A percentile compares a stretch with the other conserved stretches of the same genome.
Evolutionary conservation across 805 yeast genomes (phyloP).

Genomic region (Torulaspora indica): DNA sequence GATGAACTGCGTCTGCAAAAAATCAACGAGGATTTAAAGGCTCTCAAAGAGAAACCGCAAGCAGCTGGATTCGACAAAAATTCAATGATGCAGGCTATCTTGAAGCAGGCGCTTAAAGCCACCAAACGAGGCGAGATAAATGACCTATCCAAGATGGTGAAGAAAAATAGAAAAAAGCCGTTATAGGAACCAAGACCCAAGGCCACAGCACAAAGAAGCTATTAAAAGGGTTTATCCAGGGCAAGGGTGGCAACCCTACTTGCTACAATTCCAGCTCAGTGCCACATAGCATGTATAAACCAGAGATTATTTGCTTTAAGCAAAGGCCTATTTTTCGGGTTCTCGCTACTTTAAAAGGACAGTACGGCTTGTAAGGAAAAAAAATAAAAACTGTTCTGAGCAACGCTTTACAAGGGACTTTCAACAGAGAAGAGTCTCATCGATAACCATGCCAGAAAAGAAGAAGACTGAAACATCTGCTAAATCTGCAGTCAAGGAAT

Average conservation of each 20-base stretch:
- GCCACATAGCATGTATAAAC: constrained; percentile 1
- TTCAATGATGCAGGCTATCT: constrained; percentile 54
- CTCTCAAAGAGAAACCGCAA: constrained; percentile 45
- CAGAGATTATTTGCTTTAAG: constrained; percentile 7
- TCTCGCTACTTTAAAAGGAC: constrained; percentile 3
- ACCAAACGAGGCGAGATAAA: constrained; percentile 40
- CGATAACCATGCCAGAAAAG: constrained; percentile 1
- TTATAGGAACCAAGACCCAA: background rate
- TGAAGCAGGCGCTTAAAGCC: constrained; percentile 20
- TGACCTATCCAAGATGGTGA: constrained; percentile 59
- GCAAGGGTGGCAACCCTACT: background rate
- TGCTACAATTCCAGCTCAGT: background rate
- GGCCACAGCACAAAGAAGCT: background rate
- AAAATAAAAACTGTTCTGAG: background rate
- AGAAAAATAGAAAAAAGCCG: constrained; percentile 41
- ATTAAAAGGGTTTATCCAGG: background rate
- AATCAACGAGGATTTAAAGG: constrained; percentile 51
- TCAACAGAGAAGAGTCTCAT: background rate
- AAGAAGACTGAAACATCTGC: background rate
- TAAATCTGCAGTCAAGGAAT: background rate
- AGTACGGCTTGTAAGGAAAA: constrained; percentile 1
- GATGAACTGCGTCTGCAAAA: constrained; percentile 49
- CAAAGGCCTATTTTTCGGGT: constrained; percentile 2
- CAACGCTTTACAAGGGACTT: background rate
- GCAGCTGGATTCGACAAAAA: constrained; percentile 50